Base-by-base conservation (phyloP, 2,329 filamentous ascomycete genomes). In the Penicillium sp. region DNA sequence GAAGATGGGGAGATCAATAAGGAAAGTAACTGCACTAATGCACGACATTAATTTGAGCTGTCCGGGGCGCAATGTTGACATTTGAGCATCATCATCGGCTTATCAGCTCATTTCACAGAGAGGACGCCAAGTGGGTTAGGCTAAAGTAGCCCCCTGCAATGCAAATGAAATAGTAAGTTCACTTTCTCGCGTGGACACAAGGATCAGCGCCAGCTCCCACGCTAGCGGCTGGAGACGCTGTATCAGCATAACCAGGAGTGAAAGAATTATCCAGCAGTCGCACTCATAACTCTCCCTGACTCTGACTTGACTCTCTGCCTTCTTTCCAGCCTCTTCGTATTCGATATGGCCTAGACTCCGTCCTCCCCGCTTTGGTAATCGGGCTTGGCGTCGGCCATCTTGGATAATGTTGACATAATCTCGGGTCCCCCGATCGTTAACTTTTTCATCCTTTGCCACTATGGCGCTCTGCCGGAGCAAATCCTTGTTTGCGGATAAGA, bases 181-280 rank as follows among this genome's bases (percentile, higher is more conserved):
- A 45, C 9, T 23, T 35, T 58, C 63, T 66, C 66, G 67, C 66
- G 66, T 67, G 66, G 65, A 58, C 56, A 60, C 67, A 67, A 64
- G 64, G 67, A 66, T 69, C 53, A 64, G 63, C 65, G 46, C 26
- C 58, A 58, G 35, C 57, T 44, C 23, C 21, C 31, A 58, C 35
- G 21, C 46, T 50, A n/a, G 31, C 13, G 19, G 19, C 29, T 45
- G 31, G 35, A 48, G 2, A 26, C 26, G 26, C 26, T 6, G 26
- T 26, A 26, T 26, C 23, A 26, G 23, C 3, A 5, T 61, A 53
- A 41, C 30, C 49, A 29, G 46, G 26, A 51, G 35, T 15, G 35
- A 41, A 41, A 11, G 35, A 41, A 41, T 41, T 41, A 41, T 41
- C 11, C 35, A 41, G 35, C 35, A 9, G 35, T 17, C 21, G 19